Percentiles rank a stretch among this genome's conserved stretches.
These are phyloP conservation scores for Cutaneotrichosporon sp. DNA, from an alignment of 1,284 basidiomycete species.

Conservation along the genomic window DNA sequence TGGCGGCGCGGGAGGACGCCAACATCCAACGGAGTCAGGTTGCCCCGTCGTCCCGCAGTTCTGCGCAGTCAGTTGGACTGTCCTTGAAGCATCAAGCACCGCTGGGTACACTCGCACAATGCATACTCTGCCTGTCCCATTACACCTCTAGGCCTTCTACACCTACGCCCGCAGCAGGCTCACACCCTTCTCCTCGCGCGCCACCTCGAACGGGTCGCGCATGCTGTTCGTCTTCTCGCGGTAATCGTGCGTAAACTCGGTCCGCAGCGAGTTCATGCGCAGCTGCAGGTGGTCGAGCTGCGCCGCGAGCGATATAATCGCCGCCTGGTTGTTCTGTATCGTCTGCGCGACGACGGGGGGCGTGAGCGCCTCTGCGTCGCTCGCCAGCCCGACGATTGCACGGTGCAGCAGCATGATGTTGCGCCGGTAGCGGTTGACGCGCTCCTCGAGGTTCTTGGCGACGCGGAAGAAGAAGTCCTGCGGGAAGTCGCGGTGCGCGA, in stretches of 20 bases:
- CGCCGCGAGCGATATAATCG: conserved; percentile 42
- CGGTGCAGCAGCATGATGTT: conserved; percentile 44
- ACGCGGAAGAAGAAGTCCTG: conserved; percentile 44
- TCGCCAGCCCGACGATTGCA: conserved; percentile 36
- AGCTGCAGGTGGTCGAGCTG: conserved; percentile 42
- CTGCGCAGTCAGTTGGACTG: too few species aligned
- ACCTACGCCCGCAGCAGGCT: conserved; percentile 19
- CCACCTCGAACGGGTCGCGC: conserved; percentile 50
- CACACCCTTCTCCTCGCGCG: conserved; percentile 41
- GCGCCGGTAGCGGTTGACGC: conserved; percentile 43
- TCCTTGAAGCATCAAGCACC: too few species aligned
- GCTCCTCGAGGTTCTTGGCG: conserved; percentile 37
- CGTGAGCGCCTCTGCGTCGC: conserved; percentile 36
- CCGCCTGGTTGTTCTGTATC: conserved; percentile 48
- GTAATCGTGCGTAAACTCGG: conserved; percentile 37
- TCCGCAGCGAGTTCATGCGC: conserved; percentile 37
- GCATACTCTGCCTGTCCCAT: not conserved
- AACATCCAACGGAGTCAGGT: too few species aligned
- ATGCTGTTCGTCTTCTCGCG: conserved; percentile 43
- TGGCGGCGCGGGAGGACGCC: too few species aligned
- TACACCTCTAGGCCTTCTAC: not conserved
- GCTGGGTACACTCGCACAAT: not conserved
- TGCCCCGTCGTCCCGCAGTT: too few species aligned
- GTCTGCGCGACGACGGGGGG: conserved; percentile 48
- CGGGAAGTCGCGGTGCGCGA: conserved; percentile 46